Conservation (phyloP, 2,329 filamentous ascomycete species). For the Neonectria faginata region DNA sequence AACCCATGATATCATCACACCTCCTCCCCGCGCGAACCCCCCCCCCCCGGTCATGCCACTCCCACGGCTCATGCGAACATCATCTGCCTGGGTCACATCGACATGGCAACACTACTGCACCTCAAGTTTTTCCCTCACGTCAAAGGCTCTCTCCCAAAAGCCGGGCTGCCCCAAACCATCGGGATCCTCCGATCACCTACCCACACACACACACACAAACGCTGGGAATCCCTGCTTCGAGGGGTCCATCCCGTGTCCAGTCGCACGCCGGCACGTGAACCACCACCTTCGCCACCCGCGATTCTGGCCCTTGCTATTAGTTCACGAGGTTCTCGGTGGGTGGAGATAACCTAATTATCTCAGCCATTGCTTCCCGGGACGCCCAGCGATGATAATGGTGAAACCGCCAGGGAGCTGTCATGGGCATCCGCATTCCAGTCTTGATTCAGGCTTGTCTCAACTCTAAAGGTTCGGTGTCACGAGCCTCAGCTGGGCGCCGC, state of each 20-base stretch:
- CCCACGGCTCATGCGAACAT: slow-evolving; percentile 33
- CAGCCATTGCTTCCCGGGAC: not conserved
- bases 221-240: not conserved
- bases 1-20: slow-evolving; percentile 46
- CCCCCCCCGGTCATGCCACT: slow-evolving; percentile 40
- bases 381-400: not conserved
- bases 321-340: not conserved
- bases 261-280: slow-evolving; percentile 15
- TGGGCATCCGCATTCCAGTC: slow-evolving; percentile 13
- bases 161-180: slow-evolving; percentile 23
- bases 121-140: not conserved
- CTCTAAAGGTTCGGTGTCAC: slow-evolving; percentile 6
- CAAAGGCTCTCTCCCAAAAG: not conserved
- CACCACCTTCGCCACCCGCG: not conserved
- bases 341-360: not conserved
- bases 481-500: slow-evolving; percentile 5
- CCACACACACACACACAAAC: slow-evolving; percentile 1
- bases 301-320: not conserved
- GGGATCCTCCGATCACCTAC: slow-evolving; percentile 37
- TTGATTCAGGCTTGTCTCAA: slow-evolving; percentile 23
- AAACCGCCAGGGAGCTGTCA: slow-evolving; percentile 7
- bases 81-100: slow-evolving; percentile 32
- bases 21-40: slow-evolving; percentile 36
- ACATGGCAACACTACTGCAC: slow-evolving; percentile 22
- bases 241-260: not conserved